These are phyloP conservation scores for Hypoxylon fuscum DNA, from an alignment of 495 filamentous ascomycete species.

Conservation along the genomic window DNA sequence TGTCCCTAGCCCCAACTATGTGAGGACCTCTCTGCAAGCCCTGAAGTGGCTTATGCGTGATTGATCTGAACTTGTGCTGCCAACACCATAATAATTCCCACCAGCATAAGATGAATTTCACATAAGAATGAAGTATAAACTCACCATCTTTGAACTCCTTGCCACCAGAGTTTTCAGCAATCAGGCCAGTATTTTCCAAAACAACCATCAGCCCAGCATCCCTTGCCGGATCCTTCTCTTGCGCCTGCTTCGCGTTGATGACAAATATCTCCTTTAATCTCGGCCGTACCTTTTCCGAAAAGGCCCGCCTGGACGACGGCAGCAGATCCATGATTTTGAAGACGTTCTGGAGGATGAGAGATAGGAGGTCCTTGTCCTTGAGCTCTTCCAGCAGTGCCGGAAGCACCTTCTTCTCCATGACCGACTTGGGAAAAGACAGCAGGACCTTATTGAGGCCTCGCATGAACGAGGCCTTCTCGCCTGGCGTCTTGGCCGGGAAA, in stretches of 20 bases:
- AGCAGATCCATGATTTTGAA: conserved; percentile 84
- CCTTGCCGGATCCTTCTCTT: conserved; percentile 80
- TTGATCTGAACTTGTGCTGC: too few species aligned
- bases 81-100: too few species aligned
- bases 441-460: conserved; percentile 85
- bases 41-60: too few species aligned
- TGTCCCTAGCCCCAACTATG: too few species aligned
- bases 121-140: conserved; percentile 26
- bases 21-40: too few species aligned
- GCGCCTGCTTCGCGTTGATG: conserved; percentile 56
- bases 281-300: conserved; percentile 86
- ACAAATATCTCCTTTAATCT: conserved; percentile 84
- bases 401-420: conserved; percentile 93
- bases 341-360: conserved; percentile 85
- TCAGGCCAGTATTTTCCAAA: conserved; percentile 78
- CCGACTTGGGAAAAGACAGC: conserved; percentile 87
- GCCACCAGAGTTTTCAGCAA: conserved; percentile 82
- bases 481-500: conserved; percentile 87
- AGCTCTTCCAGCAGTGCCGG: conserved; percentile 88
- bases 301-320: conserved; percentile 76
- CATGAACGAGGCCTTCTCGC: conserved; percentile 92
- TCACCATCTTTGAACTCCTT: conserved; percentile 93
- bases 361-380: conserved; percentile 86
- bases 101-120: background rate
- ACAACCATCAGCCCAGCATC: conserved; percentile 92